phyloP scores from a whole-genome alignment of 2,329 filamentous ascomycete species.

The Stromatinia cepivora region DNA sequence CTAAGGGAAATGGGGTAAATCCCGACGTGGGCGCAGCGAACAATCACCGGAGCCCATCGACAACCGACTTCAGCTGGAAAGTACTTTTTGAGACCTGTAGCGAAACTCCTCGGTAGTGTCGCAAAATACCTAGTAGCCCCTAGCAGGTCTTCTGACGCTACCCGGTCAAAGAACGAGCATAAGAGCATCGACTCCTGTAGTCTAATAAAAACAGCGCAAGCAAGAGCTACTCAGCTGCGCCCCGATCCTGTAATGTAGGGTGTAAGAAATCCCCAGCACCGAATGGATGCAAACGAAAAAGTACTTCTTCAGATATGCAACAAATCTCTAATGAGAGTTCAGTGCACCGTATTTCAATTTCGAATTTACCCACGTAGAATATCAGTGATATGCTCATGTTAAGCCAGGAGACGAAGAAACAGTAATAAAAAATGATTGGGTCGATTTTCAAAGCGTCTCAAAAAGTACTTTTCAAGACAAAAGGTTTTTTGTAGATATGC shows the following conservation, averaged over 20 bases:
- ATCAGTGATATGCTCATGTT: not conserved
- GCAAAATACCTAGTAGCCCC: too few relatives aligned
- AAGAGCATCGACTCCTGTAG: not conserved
- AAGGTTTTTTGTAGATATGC: not conserved
- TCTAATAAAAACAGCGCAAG: not conserved
- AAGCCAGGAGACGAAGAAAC: not conserved
- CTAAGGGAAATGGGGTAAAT: too few relatives aligned
- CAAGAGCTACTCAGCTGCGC: not conserved
- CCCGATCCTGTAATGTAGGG: too few relatives aligned
- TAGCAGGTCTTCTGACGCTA: not conserved
- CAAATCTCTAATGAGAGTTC: not conserved
- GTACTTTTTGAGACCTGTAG: not conserved
- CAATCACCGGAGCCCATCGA: too few relatives aligned
- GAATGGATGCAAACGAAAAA: not conserved
- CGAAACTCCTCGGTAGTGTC: not conserved
- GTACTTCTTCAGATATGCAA: not conserved
- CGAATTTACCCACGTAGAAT: not conserved
- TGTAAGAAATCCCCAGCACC: too few relatives aligned
- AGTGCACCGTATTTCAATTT: too few relatives aligned
- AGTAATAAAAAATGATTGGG: not conserved
- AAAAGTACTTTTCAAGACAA: not conserved
- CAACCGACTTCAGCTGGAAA: rapidly evolving
- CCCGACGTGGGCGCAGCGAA: not conserved
- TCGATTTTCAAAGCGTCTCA: not conserved
- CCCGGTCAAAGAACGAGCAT: not conserved